Evolutionary conservation across 2,329 filamentous ascomycete genomes (phyloP), one percentile per base, ranked within the genome.

Genomic region (Colletotrichum theobromicola): DNA sequence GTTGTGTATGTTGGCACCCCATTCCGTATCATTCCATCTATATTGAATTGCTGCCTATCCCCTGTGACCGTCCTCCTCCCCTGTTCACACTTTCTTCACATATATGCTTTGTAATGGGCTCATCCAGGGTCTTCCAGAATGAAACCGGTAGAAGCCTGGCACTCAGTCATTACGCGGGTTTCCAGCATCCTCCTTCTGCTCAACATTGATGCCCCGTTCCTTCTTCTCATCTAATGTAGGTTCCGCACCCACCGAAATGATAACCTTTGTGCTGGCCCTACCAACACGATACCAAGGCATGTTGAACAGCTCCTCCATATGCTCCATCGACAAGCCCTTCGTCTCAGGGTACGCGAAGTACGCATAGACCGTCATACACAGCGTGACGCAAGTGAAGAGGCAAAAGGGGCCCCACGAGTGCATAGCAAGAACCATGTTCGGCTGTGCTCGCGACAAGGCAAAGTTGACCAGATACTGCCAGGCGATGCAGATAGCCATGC

Each of bases 331-430:
- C 26, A 67, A 0, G 8, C 83, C 84, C 2, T 80, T 78, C 1
- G 83, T 85, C 76, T 85, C 84, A 0, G 83, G 80, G 53, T 85
- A 85, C 76, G 84, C 85, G 72, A 86, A 84, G 72, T 84, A 86
- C 0, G 85, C 82, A 26, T 64, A 64, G 2, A 46, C 26, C 24
- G 61, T 64, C 35, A 46, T 46, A 1, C 60, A 64, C 16, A 46
- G 24, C 21, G 61, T 50, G 6, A 46, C 34, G 5, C 15, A 30
- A 1, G 61, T 37, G 9, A 64, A 64, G 10, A 64, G 61, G 0
- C 34, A 46, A 30, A 64, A 64, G 7, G 61, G 61, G 10, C 34
- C 61, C 35, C 58, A 62, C 2, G 61, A 64, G 24, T 64, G 61
- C 34, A 64, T 64, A 0, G 61, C 35, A 26, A 64, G 34, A 1